Evolutionary conservation across 2,329 filamentous ascomycete genomes (phyloP), one percentile per base, ranked within the genome.

Genomic region (Drechslerella coelobrocha): DNA sequence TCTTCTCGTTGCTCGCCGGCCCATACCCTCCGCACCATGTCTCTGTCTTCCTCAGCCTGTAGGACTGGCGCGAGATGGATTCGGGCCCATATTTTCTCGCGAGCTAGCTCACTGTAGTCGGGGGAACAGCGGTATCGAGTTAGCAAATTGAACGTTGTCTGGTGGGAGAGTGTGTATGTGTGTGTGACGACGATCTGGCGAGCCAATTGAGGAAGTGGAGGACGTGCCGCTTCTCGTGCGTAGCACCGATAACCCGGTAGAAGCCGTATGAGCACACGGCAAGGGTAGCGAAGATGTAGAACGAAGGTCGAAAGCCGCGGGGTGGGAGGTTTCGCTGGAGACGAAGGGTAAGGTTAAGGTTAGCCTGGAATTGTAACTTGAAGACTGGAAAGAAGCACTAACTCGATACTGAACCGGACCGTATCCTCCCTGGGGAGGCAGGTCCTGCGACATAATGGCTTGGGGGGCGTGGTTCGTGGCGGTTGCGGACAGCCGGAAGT

Each of bases 81-180:
- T 78, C 94, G 89, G 72, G 91, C 87, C 94, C 94, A 99, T 86
- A 96, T 94, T 84, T 97, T 99, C 79, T 99, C 94, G 76, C 94
- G 91, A 73, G 88, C 90, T 75, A 96, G 88, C 81, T 99, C 94
- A 78, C 92, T 97, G 77, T 65, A 24, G 27, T 37, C 12, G 21
- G 9, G 6, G 7, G 29, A 24, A 1, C 5, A 23, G 17, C 2
- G 19, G 24, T 37, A 3, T 41, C 9, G 34, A 23, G 26, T 61
- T 41, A 54, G 50, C 8, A 19, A 41, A 17, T 8, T 0, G n/a
- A 5, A 12, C 19, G 2, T 0, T n/a, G 34, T 29, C 27, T 23
- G 21, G 19, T 14, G 27, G 47, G 8, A 41, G 45, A 7, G 12
- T 34, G 12, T 39, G 34, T 39, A 14, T 39, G 12, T 39, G 14